Percentiles rank a stretch among this genome's conserved stretches.
Conservation (phyloP, 164 flowering plant species). For the Magnolia officinalis region DNA sequence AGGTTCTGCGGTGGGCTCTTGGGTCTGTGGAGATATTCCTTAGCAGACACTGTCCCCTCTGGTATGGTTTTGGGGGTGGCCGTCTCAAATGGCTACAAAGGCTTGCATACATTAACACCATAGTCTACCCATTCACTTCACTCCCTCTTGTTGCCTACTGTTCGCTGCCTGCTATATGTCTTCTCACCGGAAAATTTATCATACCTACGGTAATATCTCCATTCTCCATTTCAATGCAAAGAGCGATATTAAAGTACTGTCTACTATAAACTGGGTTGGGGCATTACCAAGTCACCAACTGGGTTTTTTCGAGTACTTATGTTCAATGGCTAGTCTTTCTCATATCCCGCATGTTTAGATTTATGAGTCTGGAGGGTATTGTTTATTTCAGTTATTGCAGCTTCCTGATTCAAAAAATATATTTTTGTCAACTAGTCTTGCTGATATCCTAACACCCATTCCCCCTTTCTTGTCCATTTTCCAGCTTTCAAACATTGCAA, state of each 20-base stretch:
- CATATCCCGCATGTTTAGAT: background rate
- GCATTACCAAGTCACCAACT: too few relatives aligned
- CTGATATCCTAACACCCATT: background rate
- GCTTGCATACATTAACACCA: slow-evolving; percentile 87
- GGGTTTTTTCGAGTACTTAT: background rate
- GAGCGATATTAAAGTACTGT: background rate
- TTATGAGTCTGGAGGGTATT: background rate
- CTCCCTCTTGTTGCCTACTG: slow-evolving; percentile 94
- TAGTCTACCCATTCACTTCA: slow-evolving; percentile 94
- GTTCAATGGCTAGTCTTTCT: background rate
- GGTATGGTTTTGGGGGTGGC: slow-evolving; percentile 95
- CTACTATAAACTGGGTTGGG: too few relatives aligned
- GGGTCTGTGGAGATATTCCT: slow-evolving; percentile 95
- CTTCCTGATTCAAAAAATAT: background rate
- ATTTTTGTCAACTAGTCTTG: background rate
- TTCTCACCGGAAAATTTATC: slow-evolving; percentile 94
- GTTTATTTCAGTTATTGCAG: background rate
- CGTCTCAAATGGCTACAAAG: slow-evolving; percentile 95
- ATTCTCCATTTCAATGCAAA: background rate
- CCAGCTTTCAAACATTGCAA: slow-evolving; percentile 90
- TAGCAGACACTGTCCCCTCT: slow-evolving; percentile 94
- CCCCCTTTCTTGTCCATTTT: slow-evolving; percentile 4
- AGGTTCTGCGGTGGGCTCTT: slow-evolving; percentile 96
- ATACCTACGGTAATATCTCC: slow-evolving; percentile 80
- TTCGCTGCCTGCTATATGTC: slow-evolving; percentile 86